A percentile compares a stretch with the other conserved stretches of the same genome.
These are phyloP conservation scores for Dryas drummondii DNA, from an alignment of 306 rosid genomes.

Conservation along the genomic window DNA sequence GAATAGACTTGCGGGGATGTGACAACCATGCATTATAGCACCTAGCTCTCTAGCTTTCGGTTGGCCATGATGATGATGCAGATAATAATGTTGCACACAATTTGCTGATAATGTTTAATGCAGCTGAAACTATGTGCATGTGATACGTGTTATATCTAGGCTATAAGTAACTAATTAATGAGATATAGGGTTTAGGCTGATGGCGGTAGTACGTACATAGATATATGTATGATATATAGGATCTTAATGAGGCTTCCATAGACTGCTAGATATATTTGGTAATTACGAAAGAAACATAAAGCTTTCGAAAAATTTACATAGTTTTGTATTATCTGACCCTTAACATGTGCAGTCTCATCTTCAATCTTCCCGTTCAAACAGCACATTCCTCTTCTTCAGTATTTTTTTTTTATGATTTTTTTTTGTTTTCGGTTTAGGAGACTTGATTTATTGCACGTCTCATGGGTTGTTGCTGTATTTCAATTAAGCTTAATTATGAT, in stretches of 20 bases:
- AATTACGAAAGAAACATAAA: slow-evolving; percentile 43
- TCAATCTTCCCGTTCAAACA: not conserved
- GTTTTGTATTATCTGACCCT: slow-evolving; percentile 2
- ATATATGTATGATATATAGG: not conserved
- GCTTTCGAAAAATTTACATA: slow-evolving; percentile 38
- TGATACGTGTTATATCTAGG: slow-evolving; percentile 37
- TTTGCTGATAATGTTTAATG: slow-evolving; percentile 43
- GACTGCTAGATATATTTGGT: slow-evolving; percentile 50
- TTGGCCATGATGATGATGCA: too few relatives aligned
- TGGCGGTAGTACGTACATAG: not conserved
- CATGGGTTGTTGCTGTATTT: not conserved
- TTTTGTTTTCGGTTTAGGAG: too few relatives aligned
- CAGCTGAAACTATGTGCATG: slow-evolving; percentile 48
- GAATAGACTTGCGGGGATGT: slow-evolving; percentile 57
- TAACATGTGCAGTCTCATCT: not conserved
- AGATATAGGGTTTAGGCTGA: slow-evolving; percentile 21
- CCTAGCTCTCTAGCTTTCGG: too few relatives aligned
- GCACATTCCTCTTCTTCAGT: not conserved
- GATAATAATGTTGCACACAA: too few relatives aligned
- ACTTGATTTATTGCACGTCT: not conserved
- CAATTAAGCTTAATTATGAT: too few relatives aligned
- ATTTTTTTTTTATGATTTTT: not conserved
- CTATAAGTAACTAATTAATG: not conserved
- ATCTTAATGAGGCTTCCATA: slow-evolving; percentile 40
- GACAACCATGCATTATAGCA: slow-evolving; percentile 22